These are phyloP conservation scores for Sutorius australiensis DNA, from an alignment of 768 basidiomycete genomes.

Conservation along the genomic window DNA sequence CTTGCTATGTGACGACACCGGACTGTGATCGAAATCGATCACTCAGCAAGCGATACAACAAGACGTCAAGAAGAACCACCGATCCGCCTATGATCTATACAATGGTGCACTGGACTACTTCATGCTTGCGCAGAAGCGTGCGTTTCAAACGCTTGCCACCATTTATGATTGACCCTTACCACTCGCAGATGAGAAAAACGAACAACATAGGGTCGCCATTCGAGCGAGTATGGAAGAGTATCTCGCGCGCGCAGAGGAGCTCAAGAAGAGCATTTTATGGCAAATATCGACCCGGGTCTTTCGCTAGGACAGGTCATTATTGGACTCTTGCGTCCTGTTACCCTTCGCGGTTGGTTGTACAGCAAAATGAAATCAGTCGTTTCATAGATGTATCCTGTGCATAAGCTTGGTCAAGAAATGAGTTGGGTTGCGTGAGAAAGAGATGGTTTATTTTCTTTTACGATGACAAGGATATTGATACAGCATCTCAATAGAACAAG, in stretches of 20 bases:
- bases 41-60: slow-evolving; percentile 87
- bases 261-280: slow-evolving; percentile 55
- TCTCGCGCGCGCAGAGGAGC: slow-evolving; percentile 80
- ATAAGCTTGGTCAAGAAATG: too few species aligned
- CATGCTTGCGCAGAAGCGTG: slow-evolving; percentile 92
- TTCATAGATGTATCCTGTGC: background rate
- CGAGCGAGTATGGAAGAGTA: slow-evolving; percentile 84
- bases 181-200: slow-evolving; percentile 72
- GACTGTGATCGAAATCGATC: slow-evolving; percentile 82
- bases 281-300: background rate
- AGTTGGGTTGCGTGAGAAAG: too few species aligned
- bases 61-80: slow-evolving; percentile 86
- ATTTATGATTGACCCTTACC: background rate
- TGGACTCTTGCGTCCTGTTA: background rate
- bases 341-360: background rate
- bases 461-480: too few species aligned
- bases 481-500: too few species aligned
- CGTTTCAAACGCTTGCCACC: background rate
- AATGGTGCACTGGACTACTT: slow-evolving; percentile 95
- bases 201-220: slow-evolving; percentile 80
- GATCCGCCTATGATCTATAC: slow-evolving; percentile 88
- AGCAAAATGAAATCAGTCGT: background rate
- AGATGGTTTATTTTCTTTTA: too few species aligned
- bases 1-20: slow-evolving; percentile 15
- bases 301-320: background rate